Evolutionary conservation across 148 eudicot species (phyloP).

Genomic region (Drosera capensis): DNA sequence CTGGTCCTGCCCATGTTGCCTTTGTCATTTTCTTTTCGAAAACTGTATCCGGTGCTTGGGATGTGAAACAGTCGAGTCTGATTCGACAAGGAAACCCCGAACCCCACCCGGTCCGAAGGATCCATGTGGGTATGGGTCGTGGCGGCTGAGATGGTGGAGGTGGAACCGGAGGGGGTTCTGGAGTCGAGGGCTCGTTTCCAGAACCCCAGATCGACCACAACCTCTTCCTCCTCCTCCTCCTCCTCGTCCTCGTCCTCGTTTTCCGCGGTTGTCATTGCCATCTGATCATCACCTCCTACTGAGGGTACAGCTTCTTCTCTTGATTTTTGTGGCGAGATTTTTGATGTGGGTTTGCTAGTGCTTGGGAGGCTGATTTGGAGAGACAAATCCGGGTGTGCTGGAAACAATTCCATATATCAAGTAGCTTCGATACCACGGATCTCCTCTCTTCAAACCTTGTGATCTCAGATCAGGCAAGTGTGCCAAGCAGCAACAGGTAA

Average conservation of each 20-base stretch:
- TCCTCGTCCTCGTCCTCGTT: conserved; percentile 17
- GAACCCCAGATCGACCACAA: conserved; percentile 27
- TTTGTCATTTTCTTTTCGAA: conserved; percentile 3
- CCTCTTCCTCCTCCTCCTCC: conserved; percentile 13
- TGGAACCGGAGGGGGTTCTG: conserved; percentile 12
- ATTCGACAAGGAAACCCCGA: conserved; percentile 18
- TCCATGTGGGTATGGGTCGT: conserved; percentile 2
- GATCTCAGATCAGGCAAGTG: neutral
- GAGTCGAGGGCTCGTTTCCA: conserved; percentile 37
- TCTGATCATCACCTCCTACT: neutral
- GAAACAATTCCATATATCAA: conserved; percentile 73
- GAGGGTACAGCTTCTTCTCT: conserved; percentile 13
- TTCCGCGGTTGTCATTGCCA: conserved; percentile 6
- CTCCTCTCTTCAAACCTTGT: neutral
- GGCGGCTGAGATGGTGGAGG: conserved; percentile 6
- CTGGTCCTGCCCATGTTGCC: conserved; percentile 3
- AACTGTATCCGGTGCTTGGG: conserved; percentile 10
- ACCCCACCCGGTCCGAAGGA: conserved; percentile 3
- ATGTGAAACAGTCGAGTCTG: conserved; percentile 1
- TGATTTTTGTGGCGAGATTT: too few species aligned
- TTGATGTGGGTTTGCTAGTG: conserved; percentile 28
- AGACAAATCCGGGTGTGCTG: conserved; percentile 92
- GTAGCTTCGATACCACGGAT: neutral
- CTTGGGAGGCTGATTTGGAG: conserved; percentile 89
- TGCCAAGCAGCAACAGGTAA: neutral